A percentile compares a stretch with the other conserved stretches of the same genome.
Evolutionary conservation across 441 rosid species (phyloP).

Genomic region (Geranium incanum): DNA sequence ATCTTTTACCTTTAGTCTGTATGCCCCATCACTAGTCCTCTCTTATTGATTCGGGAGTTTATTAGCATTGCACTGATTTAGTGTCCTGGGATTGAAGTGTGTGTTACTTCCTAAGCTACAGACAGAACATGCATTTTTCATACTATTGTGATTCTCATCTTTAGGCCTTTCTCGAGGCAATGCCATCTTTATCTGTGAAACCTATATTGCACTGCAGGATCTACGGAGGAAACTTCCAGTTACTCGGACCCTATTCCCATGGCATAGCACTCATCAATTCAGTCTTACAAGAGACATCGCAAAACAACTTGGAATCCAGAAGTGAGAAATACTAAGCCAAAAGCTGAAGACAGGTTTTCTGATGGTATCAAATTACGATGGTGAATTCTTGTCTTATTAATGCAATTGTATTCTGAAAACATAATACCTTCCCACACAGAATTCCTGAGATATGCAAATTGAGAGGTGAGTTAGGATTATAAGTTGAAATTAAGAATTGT

Average conservation of each 20-base stretch:
- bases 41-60: not conserved
- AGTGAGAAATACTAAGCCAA: slow-evolving; percentile 28
- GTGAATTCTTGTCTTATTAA: not conserved
- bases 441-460: no score
- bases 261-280: slow-evolving; percentile 85
- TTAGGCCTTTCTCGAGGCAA: not conserved
- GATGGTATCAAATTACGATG: not conserved
- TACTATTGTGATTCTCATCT: not conserved
- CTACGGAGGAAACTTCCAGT: slow-evolving; percentile 93
- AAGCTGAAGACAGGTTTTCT: not conserved
- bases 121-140: not conserved
- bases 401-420: slow-evolving; percentile 5
- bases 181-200: not conserved
- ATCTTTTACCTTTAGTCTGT: not conserved
- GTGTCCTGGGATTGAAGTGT: not conserved
- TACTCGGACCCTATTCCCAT: slow-evolving; percentile 84
- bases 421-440: no score
- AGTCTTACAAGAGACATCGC: slow-evolving; percentile 86
- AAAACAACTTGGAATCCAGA: slow-evolving; percentile 74
- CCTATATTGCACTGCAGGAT: slow-evolving; percentile 44
- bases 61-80: not conserved
- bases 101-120: no score
- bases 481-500: no score
- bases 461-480: no score
- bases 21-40: not conserved